Evolutionary conservation across 2,329 filamentous ascomycete species (phyloP), one percentile per base, ranked within the genome.

Genomic region (Diaporthe citriasiana): DNA sequence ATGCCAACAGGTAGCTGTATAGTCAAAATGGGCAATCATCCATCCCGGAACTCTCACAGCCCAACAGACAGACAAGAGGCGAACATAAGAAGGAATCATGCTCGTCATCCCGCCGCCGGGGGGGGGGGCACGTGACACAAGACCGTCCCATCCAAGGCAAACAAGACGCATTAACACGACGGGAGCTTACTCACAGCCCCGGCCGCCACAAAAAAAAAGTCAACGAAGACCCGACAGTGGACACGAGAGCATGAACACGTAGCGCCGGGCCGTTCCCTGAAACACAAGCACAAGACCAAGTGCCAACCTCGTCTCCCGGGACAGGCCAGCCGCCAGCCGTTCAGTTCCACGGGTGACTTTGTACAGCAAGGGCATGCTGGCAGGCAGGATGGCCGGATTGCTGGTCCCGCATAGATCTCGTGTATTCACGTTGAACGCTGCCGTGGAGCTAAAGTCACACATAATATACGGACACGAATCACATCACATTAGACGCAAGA

Each of bases 261-360:
- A 63, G 59, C 59, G 40, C 25, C 59, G 59, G 59, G 59, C 40
- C 40, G 40, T 47, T 22, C 40, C 59, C 19, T 30, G 59, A 63
- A 63, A 63, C 59, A 33, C 40, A 30, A 63, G 15, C 55, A 35
- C 19, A 57, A 57, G 55, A 27, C 55, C 13, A 10, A n/a, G n/a
- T n/a, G n/a, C 45, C 15, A 50, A n/a, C 8, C 53, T 38, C 19
- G 25, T 33, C 1, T 45, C 13, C 40, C 27, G 19, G 59, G 59
- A 3, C 13, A 10, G 15, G 59, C 25, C 12, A 4, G 6, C 38
- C n/a, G 12, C 10, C 3, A 5, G 30, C 12, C 12, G 12, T 7
- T 33, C 53, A 35, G 22, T 22, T 50, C 3, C 10, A 25, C 4
- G 10, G 47, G 47, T 12, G 38, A 38, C 38, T 15, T 27, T 1